Base-by-base conservation (phyloP, 1,139 yeast species). In the Kodamaea ohmeri region DNA sequence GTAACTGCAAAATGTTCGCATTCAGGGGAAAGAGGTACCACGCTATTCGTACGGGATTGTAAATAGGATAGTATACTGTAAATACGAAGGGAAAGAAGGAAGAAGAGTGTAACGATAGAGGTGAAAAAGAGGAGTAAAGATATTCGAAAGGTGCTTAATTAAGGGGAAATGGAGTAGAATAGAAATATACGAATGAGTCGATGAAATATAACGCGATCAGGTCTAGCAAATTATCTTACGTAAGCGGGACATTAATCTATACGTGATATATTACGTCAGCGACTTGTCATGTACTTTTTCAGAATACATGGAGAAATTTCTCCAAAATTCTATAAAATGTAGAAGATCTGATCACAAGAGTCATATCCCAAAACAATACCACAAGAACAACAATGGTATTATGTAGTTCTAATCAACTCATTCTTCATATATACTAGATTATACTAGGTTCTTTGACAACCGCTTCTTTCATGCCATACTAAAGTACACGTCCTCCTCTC, bases 11-110 rank as follows among this genome's bases (percentile, higher is more conserved):
- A 57, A 65, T 92, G 38, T 89, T 87, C 60, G 97, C 92, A 17
- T 78, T 90, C 61, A 81, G 98, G 67, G 98, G 98, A 50, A 92
- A 92, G 75, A 78, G 97, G 61, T 92, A 92, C 65, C 96, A 88
- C 57, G 95, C 96, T 30, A 75, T 85, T 49, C 60, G 56, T 43
- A 59, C 55, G 39, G 65, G 51, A 43, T 30, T 36, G 35, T 36
- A 36, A 25, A 13, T 36, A 36, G 38, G 16, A 24, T 27, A 21
- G 25, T 24, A 14, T 32, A 13, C 26, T 37, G 37, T 37, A 33
- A 29, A 37, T 37, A 33, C 25, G 12, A 25, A 15, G 14, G 15
- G 14, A 8, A 17, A 17, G 12, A 12, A 25, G 12, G 16, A 17
- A 25, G 14, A 13, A 4, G 12, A 25, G 16, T 13, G 17, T 8